A percentile compares a stretch with the other conserved stretches of the same genome.
Evolutionary conservation across 2,329 filamentous ascomycete species (phyloP).

Genomic region (Colletotrichum agaves): DNA sequence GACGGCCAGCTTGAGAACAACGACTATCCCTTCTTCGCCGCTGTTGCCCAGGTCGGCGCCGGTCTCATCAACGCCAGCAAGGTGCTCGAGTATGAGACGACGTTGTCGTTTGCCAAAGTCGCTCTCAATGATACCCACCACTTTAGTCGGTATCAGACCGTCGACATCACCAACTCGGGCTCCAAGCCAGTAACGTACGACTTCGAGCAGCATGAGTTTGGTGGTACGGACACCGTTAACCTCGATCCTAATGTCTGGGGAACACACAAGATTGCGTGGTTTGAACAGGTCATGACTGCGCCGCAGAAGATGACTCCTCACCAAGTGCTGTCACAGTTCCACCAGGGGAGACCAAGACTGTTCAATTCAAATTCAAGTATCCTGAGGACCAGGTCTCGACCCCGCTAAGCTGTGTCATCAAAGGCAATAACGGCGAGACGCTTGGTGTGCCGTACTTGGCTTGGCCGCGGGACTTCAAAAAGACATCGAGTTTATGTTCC

Average conservation of each 20-base stretch:
- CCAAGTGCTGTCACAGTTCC: slow-evolving; percentile 18
- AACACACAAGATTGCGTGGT: slow-evolving; percentile 32
- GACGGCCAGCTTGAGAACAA: slow-evolving; percentile 23
- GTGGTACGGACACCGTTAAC: slow-evolving; percentile 33
- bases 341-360: slow-evolving; percentile 24
- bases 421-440: slow-evolving; percentile 46
- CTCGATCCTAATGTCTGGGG: slow-evolving; percentile 25
- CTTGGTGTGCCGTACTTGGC: slow-evolving; percentile 47
- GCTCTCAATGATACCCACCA: slow-evolving; percentile 56
- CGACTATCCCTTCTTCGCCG: slow-evolving; percentile 40
- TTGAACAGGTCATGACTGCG: slow-evolving; percentile 17
- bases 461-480: slow-evolving; percentile 26
- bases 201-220: slow-evolving; percentile 44
- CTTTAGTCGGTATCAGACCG: slow-evolving; percentile 44
- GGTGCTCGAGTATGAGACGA: slow-evolving; percentile 51
- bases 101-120: slow-evolving; percentile 52
- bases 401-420: slow-evolving; percentile 43
- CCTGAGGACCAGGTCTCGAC: slow-evolving; percentile 31
- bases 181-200: slow-evolving; percentile 48
- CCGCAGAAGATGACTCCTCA: slow-evolving; percentile 22
- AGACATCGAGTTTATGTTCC: slow-evolving; percentile 28
- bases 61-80: slow-evolving; percentile 55
- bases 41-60: slow-evolving; percentile 52
- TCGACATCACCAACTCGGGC: slow-evolving; percentile 51
- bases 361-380: slow-evolving; percentile 28